Evolutionary conservation across 768 basidiomycete genomes (phyloP).

Genomic region (Tulasnella sp.): DNA sequence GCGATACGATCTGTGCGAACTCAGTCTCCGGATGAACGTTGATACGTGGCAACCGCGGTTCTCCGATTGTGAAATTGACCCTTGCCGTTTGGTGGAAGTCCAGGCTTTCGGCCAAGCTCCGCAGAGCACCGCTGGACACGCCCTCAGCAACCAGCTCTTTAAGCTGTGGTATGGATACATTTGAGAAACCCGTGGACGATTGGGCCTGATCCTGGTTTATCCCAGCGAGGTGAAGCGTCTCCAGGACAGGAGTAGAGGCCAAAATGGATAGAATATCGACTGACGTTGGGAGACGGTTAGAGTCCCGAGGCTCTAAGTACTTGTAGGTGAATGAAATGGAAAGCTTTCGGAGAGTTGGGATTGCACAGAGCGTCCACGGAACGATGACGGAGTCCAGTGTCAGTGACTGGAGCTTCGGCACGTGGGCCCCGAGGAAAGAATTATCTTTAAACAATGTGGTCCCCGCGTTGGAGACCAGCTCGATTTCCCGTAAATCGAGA

Average conservation of each 20-base stretch:
- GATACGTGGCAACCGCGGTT: not conserved
- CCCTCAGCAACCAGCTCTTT: not conserved
- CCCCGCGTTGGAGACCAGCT: not conserved
- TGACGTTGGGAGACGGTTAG: not conserved
- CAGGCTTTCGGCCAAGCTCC: not conserved
- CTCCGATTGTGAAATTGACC: not conserved
- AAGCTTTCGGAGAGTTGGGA: not conserved
- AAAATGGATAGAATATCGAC: not conserved
- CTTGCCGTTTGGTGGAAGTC: not conserved
- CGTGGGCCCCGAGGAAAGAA: not conserved
- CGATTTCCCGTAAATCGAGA: not conserved
- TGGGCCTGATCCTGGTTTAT: not conserved
- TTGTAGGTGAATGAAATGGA: not conserved
- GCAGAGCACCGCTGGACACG: not conserved
- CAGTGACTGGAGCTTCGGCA: not conserved
- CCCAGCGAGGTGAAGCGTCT: not conserved
- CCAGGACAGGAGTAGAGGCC: not conserved
- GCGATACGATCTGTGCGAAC: not conserved
- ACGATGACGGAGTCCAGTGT: not conserved
- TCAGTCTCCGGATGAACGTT: not conserved
- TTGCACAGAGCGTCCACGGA: not conserved
- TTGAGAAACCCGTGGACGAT: not conserved
- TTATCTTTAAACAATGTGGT: not conserved
- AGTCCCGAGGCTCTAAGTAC: rapidly evolving
- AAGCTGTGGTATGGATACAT: not conserved